These are phyloP conservation scores for Fonsecaea pugnacius DNA, from an alignment of 2,329 filamentous ascomycete genomes.

Conservation along the genomic window DNA sequence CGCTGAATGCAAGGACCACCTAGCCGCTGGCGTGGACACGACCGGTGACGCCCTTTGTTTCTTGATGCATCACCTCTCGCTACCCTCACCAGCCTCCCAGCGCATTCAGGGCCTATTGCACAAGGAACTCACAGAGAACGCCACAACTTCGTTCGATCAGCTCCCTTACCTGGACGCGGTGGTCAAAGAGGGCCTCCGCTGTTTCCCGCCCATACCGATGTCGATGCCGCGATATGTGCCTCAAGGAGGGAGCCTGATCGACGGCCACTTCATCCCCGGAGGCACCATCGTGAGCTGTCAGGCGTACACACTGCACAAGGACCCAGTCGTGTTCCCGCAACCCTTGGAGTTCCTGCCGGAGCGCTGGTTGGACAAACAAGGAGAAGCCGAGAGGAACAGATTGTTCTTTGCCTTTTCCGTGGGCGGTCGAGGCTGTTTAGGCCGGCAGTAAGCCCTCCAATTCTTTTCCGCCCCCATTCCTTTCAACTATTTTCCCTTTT, in stretches of 20 bases:
- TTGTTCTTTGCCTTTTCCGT: slow-evolving; percentile 28
- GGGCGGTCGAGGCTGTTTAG: slow-evolving; percentile 30
- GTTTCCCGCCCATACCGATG: slow-evolving; percentile 50
- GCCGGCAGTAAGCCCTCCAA: slow-evolving; percentile 60
- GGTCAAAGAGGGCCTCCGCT: slow-evolving; percentile 54
- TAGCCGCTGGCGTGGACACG: slow-evolving; percentile 73
- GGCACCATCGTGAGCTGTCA: slow-evolving; percentile 39
- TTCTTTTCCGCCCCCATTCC: not conserved
- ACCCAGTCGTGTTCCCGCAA: slow-evolving; percentile 35
- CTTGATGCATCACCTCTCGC: slow-evolving; percentile 72
- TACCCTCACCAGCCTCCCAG: slow-evolving; percentile 51
- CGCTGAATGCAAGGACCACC: slow-evolving; percentile 65
- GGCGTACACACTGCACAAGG: slow-evolving; percentile 37
- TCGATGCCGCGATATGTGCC: slow-evolving; percentile 40
- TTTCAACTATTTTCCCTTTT: not conserved
- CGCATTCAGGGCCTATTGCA: slow-evolving; percentile 58
- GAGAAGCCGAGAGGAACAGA: slow-evolving; percentile 22
- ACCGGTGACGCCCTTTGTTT: slow-evolving; percentile 72
- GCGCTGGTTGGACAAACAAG: slow-evolving; percentile 32
- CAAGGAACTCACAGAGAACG: slow-evolving; percentile 56
- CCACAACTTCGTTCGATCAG: slow-evolving; percentile 34
- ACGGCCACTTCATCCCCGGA: slow-evolving; percentile 42
- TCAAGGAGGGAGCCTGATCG: slow-evolving; percentile 45
- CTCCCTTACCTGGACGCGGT: slow-evolving; percentile 53
- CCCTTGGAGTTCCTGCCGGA: slow-evolving; percentile 32